Evolutionary conservation across 805 yeast genomes (phyloP), one percentile per base, ranked within the genome.

Genomic region (Metschnikowia orientalis): DNA sequence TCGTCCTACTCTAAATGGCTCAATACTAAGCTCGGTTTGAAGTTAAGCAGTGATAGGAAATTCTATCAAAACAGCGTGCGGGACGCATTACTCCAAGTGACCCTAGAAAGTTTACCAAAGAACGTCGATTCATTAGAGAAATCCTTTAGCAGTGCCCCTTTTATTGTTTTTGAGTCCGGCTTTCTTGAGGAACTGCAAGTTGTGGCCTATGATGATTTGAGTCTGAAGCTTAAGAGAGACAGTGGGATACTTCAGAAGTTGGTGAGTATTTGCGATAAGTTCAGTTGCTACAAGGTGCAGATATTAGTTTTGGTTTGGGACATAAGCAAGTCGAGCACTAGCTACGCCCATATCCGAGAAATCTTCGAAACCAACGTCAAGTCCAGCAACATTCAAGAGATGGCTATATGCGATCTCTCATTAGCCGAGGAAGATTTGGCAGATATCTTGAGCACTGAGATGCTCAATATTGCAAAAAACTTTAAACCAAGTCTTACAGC

Each of bases 91-190:
- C 32, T 63, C n/a, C 33, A 31, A 0, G 30, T 77, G 4, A 44
- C 50, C 5, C 47, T 76, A 8, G 45, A 61, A 2, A 61, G 74
- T 14, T 54, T 76, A 24, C 75, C 77, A 1, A 40, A 47, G 8
- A 60, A 56, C 10, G 51, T 60, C 15, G 53, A 59, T 32, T 41
- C 61, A 16, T 59, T 61, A 16, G 57, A 57, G 18, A 53, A 53
- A 6, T 60, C 60, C 30, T 72, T 73, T 43, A 48, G 56, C 17
- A 53, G 56, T 14, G 51, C 71, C 4, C 60, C 69, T 1, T 64
- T 73, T 32, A 34, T 79, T 4, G 41, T 79, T 3, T 61, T 77
- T 45, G 79, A 75, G 42, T 63, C 78, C 41, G 83, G 83, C 3
- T 45, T 69, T 15, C 45, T 59, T 2, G 46, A 52, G 13, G 33